Conservation (phyloP, 495 filamentous ascomycete species). For the Jackrogersella minutella region DNA sequence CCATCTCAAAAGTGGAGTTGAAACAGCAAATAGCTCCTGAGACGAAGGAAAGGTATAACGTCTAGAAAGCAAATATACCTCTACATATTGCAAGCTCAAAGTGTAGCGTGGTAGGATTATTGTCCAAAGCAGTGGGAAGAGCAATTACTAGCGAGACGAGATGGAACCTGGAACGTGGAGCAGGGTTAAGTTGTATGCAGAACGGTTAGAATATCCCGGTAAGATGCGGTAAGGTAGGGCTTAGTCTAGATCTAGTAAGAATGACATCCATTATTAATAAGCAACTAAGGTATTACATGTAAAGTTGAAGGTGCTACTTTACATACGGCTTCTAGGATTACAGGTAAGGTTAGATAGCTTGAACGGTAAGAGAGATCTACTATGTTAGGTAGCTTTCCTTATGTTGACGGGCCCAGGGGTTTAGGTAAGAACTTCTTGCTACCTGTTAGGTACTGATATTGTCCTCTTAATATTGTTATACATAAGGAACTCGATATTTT, state of each 20-base stretch:
- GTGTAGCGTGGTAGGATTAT: slow-evolving; percentile 8
- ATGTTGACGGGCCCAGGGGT: too few species aligned
- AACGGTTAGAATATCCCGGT: slow-evolving; percentile 21
- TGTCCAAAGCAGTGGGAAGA: slow-evolving; percentile 5
- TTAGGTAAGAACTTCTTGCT: too few species aligned
- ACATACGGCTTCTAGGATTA: neutral
- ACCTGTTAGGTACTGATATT: too few species aligned
- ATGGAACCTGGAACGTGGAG: slow-evolving; percentile 14
- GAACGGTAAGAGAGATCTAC: too few species aligned
- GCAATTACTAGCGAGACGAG: slow-evolving; percentile 29
- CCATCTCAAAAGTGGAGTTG: slow-evolving; percentile 38
- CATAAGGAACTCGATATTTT: too few species aligned
- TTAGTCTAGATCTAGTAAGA: slow-evolving; percentile 10
- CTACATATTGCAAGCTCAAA: slow-evolving; percentile 12
- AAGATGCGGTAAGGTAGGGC: slow-evolving; percentile 11
- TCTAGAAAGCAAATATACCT: neutral
- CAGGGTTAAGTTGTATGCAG: slow-evolving; percentile 17
- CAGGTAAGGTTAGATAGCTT: too few species aligned
- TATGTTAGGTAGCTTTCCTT: too few species aligned
- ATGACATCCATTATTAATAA: neutral
- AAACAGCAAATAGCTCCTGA: slow-evolving; percentile 39
- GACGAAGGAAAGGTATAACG: slow-evolving; percentile 29
- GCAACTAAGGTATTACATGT: neutral
- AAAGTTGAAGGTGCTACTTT: too few species aligned
- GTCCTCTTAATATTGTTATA: too few species aligned